Percentiles rank a stretch among this genome's conserved stretches.
phyloP scores from a whole-genome alignment of 2,329 filamentous ascomycete genomes.

The Exserohilum rostratum region DNA sequence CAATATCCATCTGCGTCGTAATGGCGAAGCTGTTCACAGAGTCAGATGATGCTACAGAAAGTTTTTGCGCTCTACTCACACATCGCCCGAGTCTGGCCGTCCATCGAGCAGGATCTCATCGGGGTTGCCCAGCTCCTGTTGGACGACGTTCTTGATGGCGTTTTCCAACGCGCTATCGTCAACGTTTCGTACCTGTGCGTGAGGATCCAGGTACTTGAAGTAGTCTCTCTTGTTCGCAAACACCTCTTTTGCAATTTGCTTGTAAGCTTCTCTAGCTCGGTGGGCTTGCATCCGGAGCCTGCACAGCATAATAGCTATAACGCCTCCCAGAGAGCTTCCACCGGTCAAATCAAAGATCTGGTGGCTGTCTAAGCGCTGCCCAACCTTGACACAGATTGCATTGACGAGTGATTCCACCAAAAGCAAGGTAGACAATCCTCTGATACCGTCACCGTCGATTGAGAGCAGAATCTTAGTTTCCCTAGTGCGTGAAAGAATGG shows the following conservation, averaged over 20 bases:
- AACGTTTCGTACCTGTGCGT: constrained; percentile 8
- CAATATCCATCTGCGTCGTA: constrained; percentile 37
- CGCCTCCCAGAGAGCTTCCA: constrained; percentile 35
- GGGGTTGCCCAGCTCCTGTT: constrained; percentile 20
- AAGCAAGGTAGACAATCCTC: constrained; percentile 38
- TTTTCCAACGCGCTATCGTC: constrained; percentile 27
- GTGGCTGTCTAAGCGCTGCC: constrained; percentile 30
- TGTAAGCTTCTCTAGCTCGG: constrained; percentile 38
- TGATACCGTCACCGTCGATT: constrained; percentile 41
- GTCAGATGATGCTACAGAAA: constrained; percentile 8
- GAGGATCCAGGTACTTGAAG: constrained; percentile 33
- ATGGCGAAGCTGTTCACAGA: constrained; percentile 30
- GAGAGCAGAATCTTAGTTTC: constrained; percentile 43
- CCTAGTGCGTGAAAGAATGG: constrained; percentile 23
- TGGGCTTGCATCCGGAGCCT: constrained; percentile 40
- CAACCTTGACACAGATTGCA: constrained; percentile 37
- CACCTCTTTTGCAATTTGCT: constrained; percentile 30
- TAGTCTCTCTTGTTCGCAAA: constrained; percentile 37
- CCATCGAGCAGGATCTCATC: constrained; percentile 34
- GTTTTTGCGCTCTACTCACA: constrained; percentile 26
- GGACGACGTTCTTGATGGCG: constrained; percentile 28
- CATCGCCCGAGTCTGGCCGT: constrained; percentile 34
- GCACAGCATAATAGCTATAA: constrained; percentile 39
- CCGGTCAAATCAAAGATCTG: constrained; percentile 43
- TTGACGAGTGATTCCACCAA: constrained; percentile 41